phyloP scores from a whole-genome alignment of 2,329 filamentous ascomycete genomes.

The Trichophyton equinum region DNA sequence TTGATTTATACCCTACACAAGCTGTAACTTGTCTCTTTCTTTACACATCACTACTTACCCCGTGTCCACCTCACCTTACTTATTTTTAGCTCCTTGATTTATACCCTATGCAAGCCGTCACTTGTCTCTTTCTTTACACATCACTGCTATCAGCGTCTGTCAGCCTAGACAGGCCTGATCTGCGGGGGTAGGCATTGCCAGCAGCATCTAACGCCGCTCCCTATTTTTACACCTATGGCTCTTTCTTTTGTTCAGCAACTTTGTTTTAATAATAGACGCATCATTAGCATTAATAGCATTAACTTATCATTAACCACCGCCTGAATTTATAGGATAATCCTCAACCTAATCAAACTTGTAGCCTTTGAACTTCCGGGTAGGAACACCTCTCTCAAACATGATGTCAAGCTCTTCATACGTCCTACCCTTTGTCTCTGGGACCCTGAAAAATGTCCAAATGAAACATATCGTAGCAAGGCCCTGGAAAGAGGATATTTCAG shows the following conservation, averaged over 20 bases:
- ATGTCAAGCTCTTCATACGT: slow-evolving; percentile 23
- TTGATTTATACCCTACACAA: not conserved
- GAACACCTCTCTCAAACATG: slow-evolving; percentile 30
- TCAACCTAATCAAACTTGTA: slow-evolving; percentile 6
- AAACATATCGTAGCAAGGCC: slow-evolving; percentile 12
- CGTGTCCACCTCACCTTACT: not conserved
- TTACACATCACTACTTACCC: not conserved
- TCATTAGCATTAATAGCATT: not conserved
- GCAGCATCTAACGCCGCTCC: not conserved
- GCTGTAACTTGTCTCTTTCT: not conserved
- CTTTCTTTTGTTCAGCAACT: not conserved
- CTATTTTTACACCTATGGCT: not conserved
- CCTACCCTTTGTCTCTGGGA: slow-evolving; percentile 17
- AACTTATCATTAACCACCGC: not conserved
- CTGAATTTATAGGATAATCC: not conserved
- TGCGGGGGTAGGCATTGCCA: not conserved
- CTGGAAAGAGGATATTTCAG: slow-evolving; percentile 2
- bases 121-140: not conserved
- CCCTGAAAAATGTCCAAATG: slow-evolving; percentile 16
- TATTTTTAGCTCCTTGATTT: not conserved
- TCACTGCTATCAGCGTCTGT: not conserved
- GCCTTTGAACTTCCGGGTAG: slow-evolving; percentile 28
- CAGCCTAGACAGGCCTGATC: not conserved
- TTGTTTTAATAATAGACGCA: not conserved
- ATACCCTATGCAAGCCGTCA: not conserved